Evolutionary conservation across 176 grass and related monocot genomes (phyloP), one percentile per base, ranked within the genome.

Genomic region (Ensete glaucum): DNA sequence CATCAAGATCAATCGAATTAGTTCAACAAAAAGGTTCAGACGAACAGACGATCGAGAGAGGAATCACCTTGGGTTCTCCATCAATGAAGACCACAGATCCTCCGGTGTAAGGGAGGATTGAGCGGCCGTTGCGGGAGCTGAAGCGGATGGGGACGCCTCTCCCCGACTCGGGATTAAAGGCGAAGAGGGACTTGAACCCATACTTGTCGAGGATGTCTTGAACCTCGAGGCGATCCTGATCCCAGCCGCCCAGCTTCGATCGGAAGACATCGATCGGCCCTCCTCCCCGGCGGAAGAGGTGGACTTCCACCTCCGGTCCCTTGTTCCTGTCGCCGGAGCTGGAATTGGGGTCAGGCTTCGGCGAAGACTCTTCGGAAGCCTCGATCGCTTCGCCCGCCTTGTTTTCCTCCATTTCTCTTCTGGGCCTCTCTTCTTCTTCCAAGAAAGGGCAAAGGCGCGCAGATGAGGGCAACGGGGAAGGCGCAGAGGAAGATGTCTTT

Each of bases 181-280:
- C 88, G 81, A 85, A 91, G 64, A 98, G 71, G 56, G 86, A 78
- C 86, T 98, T 98, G 82, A 93, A 85, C 60, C 90, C 90, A 11
- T 89, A 76, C 79, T 89, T 78, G 83, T 93, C 94, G 64, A 93
- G 82, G 74, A 98, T 93, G 79, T 93, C 94, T 13, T 89, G 89
- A 6, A 93, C 86, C 75, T 93, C 94, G 22, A 93, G 88, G 85
- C 92, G 94, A 84, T 98, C 86, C 82, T 91, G 90, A 68, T 81
- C 87, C 76, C 81, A 98, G 17, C 90, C 90, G 13, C 90, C 94
- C 15, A 98, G 69, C 75, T 58, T 80, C 59, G 86, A 93, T 66
- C 54, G 76, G 82, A 93, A 98, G 53, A 87, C 88, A 54, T 85
- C 80, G 59, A 78, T 85, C 82, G 94, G 90, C 7, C 88, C 92